Evolutionary conservation across 2,329 filamentous ascomycete species (phyloP), one percentile per base, ranked within the genome.

Genomic region (Penicillium decumbens): DNA sequence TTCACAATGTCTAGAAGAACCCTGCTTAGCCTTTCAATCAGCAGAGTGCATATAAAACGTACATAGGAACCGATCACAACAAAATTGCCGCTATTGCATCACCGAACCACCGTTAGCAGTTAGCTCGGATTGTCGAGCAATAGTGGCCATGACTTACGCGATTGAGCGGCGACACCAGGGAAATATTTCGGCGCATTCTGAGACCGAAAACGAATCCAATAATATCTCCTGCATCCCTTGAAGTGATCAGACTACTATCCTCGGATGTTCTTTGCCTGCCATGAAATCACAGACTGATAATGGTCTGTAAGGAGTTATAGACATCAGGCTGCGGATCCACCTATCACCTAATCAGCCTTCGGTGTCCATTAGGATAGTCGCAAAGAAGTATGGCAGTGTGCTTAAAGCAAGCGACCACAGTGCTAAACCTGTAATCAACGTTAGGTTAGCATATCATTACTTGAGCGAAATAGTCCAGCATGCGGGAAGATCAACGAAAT

Each of bases 391-490:
- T 2, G 85, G 85, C 0, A 85, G 85, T 0, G 87, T 85, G 4
- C 85, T 77, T 5, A 91, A 80, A 63, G 85, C 88, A 68, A 89
- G 87, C 0, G 49, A 88, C 79, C n/a, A 86, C 87, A 1, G 87
- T 89, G 2, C 80, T 80, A 68, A 81, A 62, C 35, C 60, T 63
- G 32, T 7, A 9, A 27, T 8, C 0, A 2, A 28, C 9, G 15
- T 35, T 20, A 35, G 32, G 15, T 35, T 20, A 35, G 32, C 32
- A 15, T 18, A n/a, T 35, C 6, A 15, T 3, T 9, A 18, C n/a
- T 33, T 33, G n/a, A 15, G 8, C 15, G 4, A 6, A 7, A n/a
- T 13, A 32, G 30, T 32, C 7, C 32, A 80, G 72, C 82, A 80
- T 64, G 65, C 61, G 73, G 73, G 65, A 78, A 80, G 47, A 80